Evolutionary conservation across 208 protist genomes (phyloP), one percentile per base, ranked within the genome.

Genomic region (Blastocrithidia nonstop): DNA sequence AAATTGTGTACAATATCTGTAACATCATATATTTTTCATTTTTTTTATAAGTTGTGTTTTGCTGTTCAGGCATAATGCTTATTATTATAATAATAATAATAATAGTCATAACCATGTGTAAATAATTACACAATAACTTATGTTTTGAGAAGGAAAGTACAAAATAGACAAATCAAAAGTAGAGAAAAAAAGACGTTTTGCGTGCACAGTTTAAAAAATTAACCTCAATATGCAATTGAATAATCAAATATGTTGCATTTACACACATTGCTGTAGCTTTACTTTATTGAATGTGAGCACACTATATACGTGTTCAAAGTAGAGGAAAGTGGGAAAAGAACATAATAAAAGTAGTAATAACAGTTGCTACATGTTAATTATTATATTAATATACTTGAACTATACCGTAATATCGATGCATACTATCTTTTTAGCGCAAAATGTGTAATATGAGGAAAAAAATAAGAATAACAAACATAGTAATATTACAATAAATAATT

Each of bases 371-470:
- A 35, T 35, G 29, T 35, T 35, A n/a, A 13, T n/a, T n/a, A 13
- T 35, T 35, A n/a, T n/a, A 35, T n/a, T 35, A n/a, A n/a, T 35
- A n/a, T 35, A n/a, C 13, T 35, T 35, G 13, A 35, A 13, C 29
- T 35, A n/a, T 35, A 35, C n/a, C 13, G n/a, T 35, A 35, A 35
- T 35, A 35, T 35, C n/a, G n/a, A 35, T 13, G n/a, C n/a, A n/a
- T 7, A 11, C 26, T 47, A n/a, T 47, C 16, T 22, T 8, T 6
- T 36, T 44, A 11, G 41, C 23, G 17, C 9, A 33, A 50, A 45
- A 45, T 45, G 21, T 46, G 33, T 26, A 19, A n/a, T 26, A 49
- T 35, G 19, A n/a, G 21, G 29, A 45, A 50, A 23, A 48, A 50
- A 50, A 42, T 31, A 50, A 3, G 23, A 36, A 50, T 23, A 50